Conservation (phyloP, 805 yeast genomes). For the Candida incommunis region DNA sequence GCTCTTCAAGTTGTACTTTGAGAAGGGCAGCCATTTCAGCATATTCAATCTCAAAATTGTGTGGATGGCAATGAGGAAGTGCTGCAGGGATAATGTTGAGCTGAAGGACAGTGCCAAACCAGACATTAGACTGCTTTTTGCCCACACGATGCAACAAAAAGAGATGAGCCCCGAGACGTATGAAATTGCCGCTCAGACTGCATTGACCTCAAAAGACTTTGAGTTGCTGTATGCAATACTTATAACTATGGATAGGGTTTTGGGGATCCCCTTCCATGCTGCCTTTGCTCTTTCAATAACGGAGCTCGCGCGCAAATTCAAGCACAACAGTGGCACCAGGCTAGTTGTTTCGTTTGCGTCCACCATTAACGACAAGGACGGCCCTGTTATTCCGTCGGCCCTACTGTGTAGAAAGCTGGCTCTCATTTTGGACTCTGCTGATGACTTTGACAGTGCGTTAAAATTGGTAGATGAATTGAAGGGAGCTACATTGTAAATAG, state of each 20-base stretch:
- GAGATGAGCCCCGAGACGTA: not conserved
- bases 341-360: not conserved
- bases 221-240: not conserved
- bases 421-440: not conserved
- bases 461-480: not conserved
- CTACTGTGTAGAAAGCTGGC: not conserved
- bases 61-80: not conserved
- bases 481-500: not conserved
- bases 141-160: not conserved
- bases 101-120: not conserved
- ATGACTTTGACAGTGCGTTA: not conserved
- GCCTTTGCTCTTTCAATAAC: not conserved
- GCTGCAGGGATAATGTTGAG: not conserved
- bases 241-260: not conserved
- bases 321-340: not conserved
- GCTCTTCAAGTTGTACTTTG: not conserved
- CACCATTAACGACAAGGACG: not conserved
- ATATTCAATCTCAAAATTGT: not conserved
- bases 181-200: not conserved
- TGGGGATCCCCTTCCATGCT: not conserved
- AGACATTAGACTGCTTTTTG: not conserved
- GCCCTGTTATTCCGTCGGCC: not conserved
- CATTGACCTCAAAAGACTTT: not conserved
- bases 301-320: not conserved
- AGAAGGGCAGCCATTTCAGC: not conserved